phyloP scores from a whole-genome alignment of 257 asterid species.

The Solanum virginianum region DNA sequence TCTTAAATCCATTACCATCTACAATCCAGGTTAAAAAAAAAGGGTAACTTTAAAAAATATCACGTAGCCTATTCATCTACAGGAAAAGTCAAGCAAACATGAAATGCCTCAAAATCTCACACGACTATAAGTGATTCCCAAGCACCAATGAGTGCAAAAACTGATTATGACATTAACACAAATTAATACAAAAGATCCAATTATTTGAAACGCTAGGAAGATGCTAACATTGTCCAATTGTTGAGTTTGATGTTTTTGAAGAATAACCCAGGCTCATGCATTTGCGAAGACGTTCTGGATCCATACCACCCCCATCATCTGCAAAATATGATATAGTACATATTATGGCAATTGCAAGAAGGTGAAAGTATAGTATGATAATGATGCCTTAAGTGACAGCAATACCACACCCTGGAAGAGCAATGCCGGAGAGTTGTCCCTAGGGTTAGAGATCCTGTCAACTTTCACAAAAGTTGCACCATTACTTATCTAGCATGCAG shows the following conservation, averaged over 20 bases:
- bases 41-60: background rate
- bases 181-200: background rate
- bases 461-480: conserved; percentile 86
- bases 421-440: conserved; percentile 84
- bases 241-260: conserved; percentile 59
- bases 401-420: conserved; percentile 58
- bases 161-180: background rate
- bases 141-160: background rate
- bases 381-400: background rate
- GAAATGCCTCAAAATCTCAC: background rate
- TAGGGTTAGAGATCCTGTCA: conserved; percentile 50
- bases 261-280: conserved; percentile 98
- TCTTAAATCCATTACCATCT: conserved; percentile 98
- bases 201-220: conserved; percentile 9
- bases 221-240: conserved; percentile 76
- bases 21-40: background rate
- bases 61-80: background rate
- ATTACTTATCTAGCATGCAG: conserved; percentile 33
- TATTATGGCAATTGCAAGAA: background rate
- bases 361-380: background rate
- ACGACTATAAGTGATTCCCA: background rate
- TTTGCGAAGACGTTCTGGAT: conserved; percentile 69
- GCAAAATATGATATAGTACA: conserved; percentile 7
- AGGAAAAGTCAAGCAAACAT: background rate
- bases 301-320: conserved; percentile 97